These are phyloP conservation scores for Ogataea corticis DNA, from an alignment of 805 yeast species.

Conservation along the genomic window DNA sequence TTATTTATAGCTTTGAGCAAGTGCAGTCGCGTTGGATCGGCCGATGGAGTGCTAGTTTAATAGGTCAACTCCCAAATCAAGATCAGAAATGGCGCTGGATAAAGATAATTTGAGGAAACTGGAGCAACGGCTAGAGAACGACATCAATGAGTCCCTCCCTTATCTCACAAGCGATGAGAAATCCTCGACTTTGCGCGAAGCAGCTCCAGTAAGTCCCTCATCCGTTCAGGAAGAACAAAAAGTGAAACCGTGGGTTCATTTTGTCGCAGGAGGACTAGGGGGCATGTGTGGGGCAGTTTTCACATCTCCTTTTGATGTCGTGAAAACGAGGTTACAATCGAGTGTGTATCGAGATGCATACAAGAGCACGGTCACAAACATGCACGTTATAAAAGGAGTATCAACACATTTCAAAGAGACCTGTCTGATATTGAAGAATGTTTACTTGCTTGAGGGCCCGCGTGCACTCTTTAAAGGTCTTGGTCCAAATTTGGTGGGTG, in stretches of 20 bases:
- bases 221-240: slow-evolving; percentile 9
- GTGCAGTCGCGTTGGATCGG: too few species aligned
- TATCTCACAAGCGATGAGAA: slow-evolving; percentile 74
- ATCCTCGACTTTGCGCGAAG: slow-evolving; percentile 50
- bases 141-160: slow-evolving; percentile 59
- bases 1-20: too few species aligned
- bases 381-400: slow-evolving; percentile 32
- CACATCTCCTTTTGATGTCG: slow-evolving; percentile 95
- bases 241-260: slow-evolving; percentile 69
- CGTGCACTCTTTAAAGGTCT: slow-evolving; percentile 89
- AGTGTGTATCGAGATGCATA: slow-evolving; percentile 71
- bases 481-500: slow-evolving; percentile 97
- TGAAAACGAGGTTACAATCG: slow-evolving; percentile 91
- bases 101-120: slow-evolving; percentile 16
- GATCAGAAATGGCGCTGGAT: slow-evolving; percentile 6
- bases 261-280: slow-evolving; percentile 90
- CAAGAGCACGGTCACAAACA: slow-evolving; percentile 30
- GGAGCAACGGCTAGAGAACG: slow-evolving; percentile 34
- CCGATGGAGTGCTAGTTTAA: background rate
- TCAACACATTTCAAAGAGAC: slow-evolving; percentile 82
- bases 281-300: slow-evolving; percentile 97
- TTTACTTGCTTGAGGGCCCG: slow-evolving; percentile 77
- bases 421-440: slow-evolving; percentile 62
- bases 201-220: slow-evolving; percentile 28
- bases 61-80: background rate